These are phyloP conservation scores for Pichia gijzeniarum DNA, from an alignment of 805 yeast genomes.

Conservation along the genomic window DNA sequence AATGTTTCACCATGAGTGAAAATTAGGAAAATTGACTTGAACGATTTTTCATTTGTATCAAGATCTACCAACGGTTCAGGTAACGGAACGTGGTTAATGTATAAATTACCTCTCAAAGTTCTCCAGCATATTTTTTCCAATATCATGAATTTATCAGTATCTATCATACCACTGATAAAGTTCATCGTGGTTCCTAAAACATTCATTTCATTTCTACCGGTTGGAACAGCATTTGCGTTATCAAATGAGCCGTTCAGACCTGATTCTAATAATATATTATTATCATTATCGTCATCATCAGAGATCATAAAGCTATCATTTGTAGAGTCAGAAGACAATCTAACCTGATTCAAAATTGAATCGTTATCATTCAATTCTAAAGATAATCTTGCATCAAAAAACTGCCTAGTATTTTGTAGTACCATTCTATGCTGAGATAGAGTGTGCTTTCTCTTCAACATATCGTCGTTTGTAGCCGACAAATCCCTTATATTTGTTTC, in stretches of 20 bases:
- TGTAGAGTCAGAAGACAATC: constrained; percentile 16
- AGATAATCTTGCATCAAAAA: constrained; percentile 30
- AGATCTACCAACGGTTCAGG: constrained; percentile 59
- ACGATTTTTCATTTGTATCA: constrained; percentile 45
- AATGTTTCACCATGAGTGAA: constrained; percentile 86
- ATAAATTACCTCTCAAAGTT: constrained; percentile 85
- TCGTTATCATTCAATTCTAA: constrained; percentile 26
- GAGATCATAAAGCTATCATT: constrained; percentile 15
- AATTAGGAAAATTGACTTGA: constrained; percentile 77
- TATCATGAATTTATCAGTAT: constrained; percentile 57
- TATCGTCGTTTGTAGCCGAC: constrained; percentile 58
- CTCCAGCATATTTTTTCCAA: constrained; percentile 88
- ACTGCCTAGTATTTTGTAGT: constrained; percentile 29
- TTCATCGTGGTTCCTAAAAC: constrained; percentile 33
- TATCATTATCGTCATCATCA: constrained; percentile 11
- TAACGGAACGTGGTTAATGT: constrained; percentile 69
- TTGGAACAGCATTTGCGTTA: constrained; percentile 8
- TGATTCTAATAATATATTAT: constrained; percentile 14
- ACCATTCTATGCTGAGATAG: constrained; percentile 69
- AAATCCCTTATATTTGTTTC: constrained; percentile 70
- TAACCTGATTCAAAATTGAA: constrained; percentile 22
- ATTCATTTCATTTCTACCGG: constrained; percentile 32
- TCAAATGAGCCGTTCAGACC: constrained; percentile 11
- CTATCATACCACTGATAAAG: constrained; percentile 76
- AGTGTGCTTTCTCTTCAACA: constrained; percentile 49